Conservation (phyloP, 179 eudicot genomes). For the Dionaea muscipula region DNA sequence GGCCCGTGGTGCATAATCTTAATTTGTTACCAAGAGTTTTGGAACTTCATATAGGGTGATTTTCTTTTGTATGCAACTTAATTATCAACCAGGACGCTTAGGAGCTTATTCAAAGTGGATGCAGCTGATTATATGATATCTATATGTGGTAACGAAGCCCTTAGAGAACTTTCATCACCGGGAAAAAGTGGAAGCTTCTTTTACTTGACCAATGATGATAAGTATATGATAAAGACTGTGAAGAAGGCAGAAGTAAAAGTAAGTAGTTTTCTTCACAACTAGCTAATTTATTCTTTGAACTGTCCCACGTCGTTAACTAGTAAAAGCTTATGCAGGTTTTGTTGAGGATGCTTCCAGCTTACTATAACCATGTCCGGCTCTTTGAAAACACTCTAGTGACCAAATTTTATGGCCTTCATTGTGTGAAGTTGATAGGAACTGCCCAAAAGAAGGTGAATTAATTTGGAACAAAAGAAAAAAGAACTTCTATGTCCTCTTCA, state of each 20-base stretch:
- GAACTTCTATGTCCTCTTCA: too few relatives aligned
- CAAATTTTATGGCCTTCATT: slow-evolving; percentile 84
- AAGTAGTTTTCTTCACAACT: slow-evolving; percentile 12
- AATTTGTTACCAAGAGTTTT: background rate
- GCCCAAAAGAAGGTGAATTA: too few relatives aligned
- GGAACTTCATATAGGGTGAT: background rate
- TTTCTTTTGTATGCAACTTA: slow-evolving; percentile 1
- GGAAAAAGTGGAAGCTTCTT: slow-evolving; percentile 97
- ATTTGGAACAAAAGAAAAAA: too few relatives aligned
- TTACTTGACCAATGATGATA: slow-evolving; percentile 89
- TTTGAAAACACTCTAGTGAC: slow-evolving; percentile 80
- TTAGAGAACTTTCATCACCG: slow-evolving; percentile 87
- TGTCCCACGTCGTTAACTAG: background rate
- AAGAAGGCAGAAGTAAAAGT: slow-evolving; percentile 97
- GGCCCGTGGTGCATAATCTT: background rate
- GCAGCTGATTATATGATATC: slow-evolving; percentile 97
- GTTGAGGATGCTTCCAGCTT: slow-evolving; percentile 83
- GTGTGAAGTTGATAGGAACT: slow-evolving; percentile 89
- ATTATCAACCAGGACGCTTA: slow-evolving; percentile 40
- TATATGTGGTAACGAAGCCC: slow-evolving; percentile 86
- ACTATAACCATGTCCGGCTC: slow-evolving; percentile 58
- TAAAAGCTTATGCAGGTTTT: slow-evolving; percentile 61
- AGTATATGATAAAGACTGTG: slow-evolving; percentile 90
- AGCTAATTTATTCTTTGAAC: background rate
- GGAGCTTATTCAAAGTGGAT: slow-evolving; percentile 74